Evolutionary conservation across 176 grass and related monocot species (phyloP).

Genomic region (Chloris gayana): DNA sequence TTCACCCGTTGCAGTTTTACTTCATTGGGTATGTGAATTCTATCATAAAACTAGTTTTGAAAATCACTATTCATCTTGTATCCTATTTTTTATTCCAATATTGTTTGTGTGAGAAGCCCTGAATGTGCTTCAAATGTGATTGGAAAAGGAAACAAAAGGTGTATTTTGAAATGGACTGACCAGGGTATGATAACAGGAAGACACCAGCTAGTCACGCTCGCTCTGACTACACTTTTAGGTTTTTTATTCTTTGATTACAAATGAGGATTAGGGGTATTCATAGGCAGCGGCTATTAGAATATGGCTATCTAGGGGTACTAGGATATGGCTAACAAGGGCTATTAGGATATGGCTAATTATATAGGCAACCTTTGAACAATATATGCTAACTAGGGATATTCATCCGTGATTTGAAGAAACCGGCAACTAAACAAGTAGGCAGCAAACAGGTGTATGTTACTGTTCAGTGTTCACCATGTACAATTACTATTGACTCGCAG

Average conservation of each 20-base stretch:
- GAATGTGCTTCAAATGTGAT: slow-evolving; percentile 14
- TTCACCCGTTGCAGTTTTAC: slow-evolving; percentile 83
- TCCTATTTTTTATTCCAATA: background rate
- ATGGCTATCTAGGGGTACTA: too few species aligned
- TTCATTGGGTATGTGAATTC: slow-evolving; percentile 76
- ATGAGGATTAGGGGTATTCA: background rate
- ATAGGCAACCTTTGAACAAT: background rate
- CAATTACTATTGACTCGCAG: too few species aligned
- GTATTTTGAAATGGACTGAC: too few species aligned
- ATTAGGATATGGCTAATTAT: too few species aligned
- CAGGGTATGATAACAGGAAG: background rate
- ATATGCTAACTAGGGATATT: background rate
- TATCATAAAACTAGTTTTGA: slow-evolving; percentile 8
- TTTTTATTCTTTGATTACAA: background rate
- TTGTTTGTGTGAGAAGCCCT: background rate
- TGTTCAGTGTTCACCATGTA: too few species aligned
- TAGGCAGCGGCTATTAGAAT: too few species aligned
- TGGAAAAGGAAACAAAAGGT: background rate
- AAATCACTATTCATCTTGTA: background rate
- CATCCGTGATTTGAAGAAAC: too few species aligned
- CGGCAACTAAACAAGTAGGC: too few species aligned
- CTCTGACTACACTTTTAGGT: background rate
- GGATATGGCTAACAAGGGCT: too few species aligned
- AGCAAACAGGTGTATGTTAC: too few species aligned
- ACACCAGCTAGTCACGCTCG: background rate